A percentile compares a stretch with the other conserved stretches of the same genome.
phyloP scores from a whole-genome alignment of 2,329 filamentous ascomycete species.

The Lachnellula arida region DNA sequence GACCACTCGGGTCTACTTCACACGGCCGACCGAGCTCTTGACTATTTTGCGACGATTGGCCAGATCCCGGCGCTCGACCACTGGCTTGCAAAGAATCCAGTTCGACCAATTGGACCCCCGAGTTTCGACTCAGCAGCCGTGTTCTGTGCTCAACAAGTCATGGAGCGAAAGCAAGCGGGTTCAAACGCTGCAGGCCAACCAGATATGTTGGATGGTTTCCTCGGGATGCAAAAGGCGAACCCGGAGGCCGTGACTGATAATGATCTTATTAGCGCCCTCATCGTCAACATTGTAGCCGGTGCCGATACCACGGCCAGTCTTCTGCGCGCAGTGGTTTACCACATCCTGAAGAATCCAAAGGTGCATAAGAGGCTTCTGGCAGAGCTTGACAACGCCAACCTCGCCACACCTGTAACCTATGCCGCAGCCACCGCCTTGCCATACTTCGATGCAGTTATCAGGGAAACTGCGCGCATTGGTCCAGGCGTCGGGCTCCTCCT shows the following conservation, averaged over 20 bases:
- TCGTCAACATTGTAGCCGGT: conserved; percentile 25
- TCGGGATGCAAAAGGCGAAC: conserved; percentile 15
- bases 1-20: conserved; percentile 34
- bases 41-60: conserved; percentile 31
- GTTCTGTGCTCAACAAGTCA: conserved; percentile 12
- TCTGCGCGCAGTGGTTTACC: conserved; percentile 34
- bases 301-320: conserved; percentile 34
- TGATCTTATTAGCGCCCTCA: conserved; percentile 2
- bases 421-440: conserved; percentile 29
- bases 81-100: conserved; percentile 20
- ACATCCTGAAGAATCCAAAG: conserved; percentile 33
- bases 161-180: conserved; percentile 1
- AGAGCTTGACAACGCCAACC: conserved; percentile 36
- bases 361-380: conserved; percentile 24
- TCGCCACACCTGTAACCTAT: conserved; percentile 26
- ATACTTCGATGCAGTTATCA: conserved; percentile 48
- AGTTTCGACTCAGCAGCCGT: conserved; percentile 10
- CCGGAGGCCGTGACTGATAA: conserved; percentile 7
- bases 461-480: conserved; percentile 46
- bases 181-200: not conserved
- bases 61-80: conserved; percentile 20
- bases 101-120: conserved; percentile 14
- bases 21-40: conserved; percentile 24
- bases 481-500: conserved; percentile 44
- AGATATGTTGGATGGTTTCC: conserved; percentile 29